Conservation (phyloP, 371 early-diverging fungal species). For the Syncephalastrum sp. region DNA sequence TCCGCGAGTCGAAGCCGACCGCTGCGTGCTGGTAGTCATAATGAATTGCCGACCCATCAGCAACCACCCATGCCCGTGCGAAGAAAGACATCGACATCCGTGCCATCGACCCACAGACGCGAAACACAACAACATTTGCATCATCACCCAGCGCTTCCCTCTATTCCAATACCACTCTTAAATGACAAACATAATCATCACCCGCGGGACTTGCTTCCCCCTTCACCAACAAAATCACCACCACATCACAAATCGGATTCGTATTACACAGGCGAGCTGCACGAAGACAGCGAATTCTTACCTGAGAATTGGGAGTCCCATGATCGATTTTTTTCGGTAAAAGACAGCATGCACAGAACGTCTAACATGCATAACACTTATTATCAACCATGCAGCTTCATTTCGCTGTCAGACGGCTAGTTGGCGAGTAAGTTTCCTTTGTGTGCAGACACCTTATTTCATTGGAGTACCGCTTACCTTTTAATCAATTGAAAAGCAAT, state of each 20-base stretch:
- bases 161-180: constrained; percentile 1
- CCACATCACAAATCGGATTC: too few species aligned
- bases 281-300: constrained; percentile 16
- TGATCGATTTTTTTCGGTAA: constrained; percentile 18
- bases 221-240: too few species aligned
- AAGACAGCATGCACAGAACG: constrained; percentile 1
- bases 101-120: too few species aligned
- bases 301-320: constrained; percentile 23
- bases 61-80: too few species aligned
- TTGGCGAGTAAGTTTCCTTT: constrained; percentile 14
- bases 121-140: constrained; percentile 10
- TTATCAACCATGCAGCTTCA: constrained; percentile 14
- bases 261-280: too few species aligned
- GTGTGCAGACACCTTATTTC: neutral
- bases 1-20: too few species aligned
- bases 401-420: constrained; percentile 20
- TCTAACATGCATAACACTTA: constrained; percentile 5
- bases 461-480: neutral
- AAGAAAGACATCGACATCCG: too few species aligned
- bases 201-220: too few species aligned
- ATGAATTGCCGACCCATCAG: too few species aligned
- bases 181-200: too few species aligned
- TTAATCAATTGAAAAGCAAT: constrained; percentile 11
- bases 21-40: too few species aligned
- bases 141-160: constrained; percentile 3